Conservation (phyloP, 345 rosid genomes). For the Salix brachista region DNA sequence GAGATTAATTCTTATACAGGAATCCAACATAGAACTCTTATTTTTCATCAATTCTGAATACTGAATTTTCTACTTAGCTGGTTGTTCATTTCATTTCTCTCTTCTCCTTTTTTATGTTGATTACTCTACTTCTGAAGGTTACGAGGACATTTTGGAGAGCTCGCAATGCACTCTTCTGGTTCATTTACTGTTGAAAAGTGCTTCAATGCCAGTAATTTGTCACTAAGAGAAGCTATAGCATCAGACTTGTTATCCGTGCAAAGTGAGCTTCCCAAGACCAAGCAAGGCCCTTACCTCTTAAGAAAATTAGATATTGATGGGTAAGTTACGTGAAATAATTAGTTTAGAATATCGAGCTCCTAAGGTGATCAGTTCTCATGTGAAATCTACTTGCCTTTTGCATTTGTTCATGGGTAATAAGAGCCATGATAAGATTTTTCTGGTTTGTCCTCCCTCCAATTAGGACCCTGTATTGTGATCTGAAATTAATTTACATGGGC, state of each 20-base stretch:
- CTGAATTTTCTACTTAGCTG: neutral
- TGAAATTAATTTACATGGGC: neutral
- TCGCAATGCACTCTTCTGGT: slow-evolving; percentile 63
- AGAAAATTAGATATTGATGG: slow-evolving; percentile 76
- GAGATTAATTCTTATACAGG: neutral
- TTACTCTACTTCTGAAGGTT: slow-evolving; percentile 40
- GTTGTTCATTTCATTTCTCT: neutral
- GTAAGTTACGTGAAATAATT: slow-evolving; percentile 33
- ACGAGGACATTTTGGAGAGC: slow-evolving; percentile 78
- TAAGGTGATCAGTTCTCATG: neutral
- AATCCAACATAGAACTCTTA: neutral
- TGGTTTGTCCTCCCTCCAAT: neutral
- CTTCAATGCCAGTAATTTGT: slow-evolving; percentile 59
- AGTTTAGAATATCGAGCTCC: neutral
- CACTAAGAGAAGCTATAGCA: slow-evolving; percentile 69
- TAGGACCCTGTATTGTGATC: neutral
- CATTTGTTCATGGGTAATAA: neutral
- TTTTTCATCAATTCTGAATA: neutral
- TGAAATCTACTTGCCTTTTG: neutral
- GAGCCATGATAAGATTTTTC: neutral
- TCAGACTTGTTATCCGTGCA: slow-evolving; percentile 59
- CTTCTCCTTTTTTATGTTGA: neutral
- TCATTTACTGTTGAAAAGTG: slow-evolving; percentile 87
- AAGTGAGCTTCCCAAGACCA: slow-evolving; percentile 61
- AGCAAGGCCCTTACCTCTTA: slow-evolving; percentile 75